Evolutionary conservation across 768 basidiomycete genomes (phyloP), one percentile per base, ranked within the genome.

Genomic region (Leucocoprinus birnbaumii): DNA sequence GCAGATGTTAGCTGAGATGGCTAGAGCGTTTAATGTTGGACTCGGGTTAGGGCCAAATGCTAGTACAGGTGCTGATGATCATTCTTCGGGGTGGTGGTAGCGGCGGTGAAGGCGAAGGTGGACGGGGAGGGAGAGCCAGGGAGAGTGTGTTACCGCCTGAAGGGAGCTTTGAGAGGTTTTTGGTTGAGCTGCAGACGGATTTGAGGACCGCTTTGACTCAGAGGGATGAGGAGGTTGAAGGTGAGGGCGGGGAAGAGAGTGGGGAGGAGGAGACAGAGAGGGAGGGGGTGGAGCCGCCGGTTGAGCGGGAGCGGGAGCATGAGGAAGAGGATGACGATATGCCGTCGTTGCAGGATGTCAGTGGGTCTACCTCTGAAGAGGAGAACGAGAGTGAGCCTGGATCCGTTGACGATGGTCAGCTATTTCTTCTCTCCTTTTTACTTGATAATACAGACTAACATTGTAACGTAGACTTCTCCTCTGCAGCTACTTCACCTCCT

Each of bases 111-210:
- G 57, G 16, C 19, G n/a, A n/a, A 24, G 13, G 35, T 48, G n/a
- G 43, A 57, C 5, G 54, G 35, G 9, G 34, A 19, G 1, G 51
- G 27, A 38, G 40, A 40, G 57, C 34, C 43, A 18, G 56, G 19
- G 57, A 49, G n/a, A 9, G 63, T 31, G 58, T 59, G 19, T 49
- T 68, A 19, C 74, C 76, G 1, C 67, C 71, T 14, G 87, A 87
- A 61, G 86, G 85, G 56, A 86, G 84, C 62, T 93, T 93, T 62
- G 90, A 92, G 63, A 78, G 87, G 25, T 93, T 93, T 73, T 70
- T 93, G 59, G 71, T 89, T 43, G 89, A 92, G 68, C 63, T 92
- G 51, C 91, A 92, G 67, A 71, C 77, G 16, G 91, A 92, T 66
- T 70, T 93, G 52, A 72, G 91, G 53, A 68, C 73, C 5, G 85